These are phyloP conservation scores for Alloascoidea africana DNA, from an alignment of 805 yeast genomes.

Conservation along the genomic window DNA sequence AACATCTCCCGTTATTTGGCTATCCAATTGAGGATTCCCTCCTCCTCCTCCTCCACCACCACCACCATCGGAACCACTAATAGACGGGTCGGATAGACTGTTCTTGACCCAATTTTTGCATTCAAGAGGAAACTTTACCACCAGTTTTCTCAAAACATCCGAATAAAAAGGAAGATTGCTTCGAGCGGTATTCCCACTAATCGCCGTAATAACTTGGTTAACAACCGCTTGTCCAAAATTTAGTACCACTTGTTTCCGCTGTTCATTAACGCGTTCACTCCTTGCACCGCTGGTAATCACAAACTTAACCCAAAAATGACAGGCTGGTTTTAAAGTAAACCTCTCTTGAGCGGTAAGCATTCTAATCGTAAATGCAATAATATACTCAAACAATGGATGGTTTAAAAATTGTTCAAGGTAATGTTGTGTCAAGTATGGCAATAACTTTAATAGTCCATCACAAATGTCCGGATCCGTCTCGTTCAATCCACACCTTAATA, in stretches of 20 bases:
- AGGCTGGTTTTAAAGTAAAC: slow-evolving; percentile 34
- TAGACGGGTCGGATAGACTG: slow-evolving; percentile 28
- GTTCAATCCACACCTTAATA: no score
- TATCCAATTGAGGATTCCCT: neutral
- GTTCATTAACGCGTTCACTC: neutral
- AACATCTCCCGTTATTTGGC: no score
- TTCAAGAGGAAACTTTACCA: slow-evolving; percentile 8
- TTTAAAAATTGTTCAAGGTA: slow-evolving; percentile 8
- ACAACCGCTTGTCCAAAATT: slow-evolving; percentile 9
- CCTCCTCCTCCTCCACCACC: no score
- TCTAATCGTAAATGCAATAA: slow-evolving; percentile 21
- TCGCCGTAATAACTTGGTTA: slow-evolving; percentile 19
- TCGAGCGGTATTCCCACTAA: slow-evolving; percentile 24
- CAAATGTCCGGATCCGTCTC: slow-evolving; percentile 14
- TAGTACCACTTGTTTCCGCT: slow-evolving; percentile 5
- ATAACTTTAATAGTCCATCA: slow-evolving; percentile 13
- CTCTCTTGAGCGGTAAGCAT: slow-evolving; percentile 34
- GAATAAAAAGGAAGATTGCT: slow-evolving; percentile 27
- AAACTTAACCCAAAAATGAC: slow-evolving; percentile 39
- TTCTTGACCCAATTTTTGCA: neutral
- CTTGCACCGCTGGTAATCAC: slow-evolving; percentile 23
- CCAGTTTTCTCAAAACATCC: slow-evolving; percentile 23
- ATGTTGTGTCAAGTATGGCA: slow-evolving; percentile 9
- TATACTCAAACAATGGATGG: slow-evolving; percentile 8
- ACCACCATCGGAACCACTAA: no score